phyloP scores from a whole-genome alignment of 1,139 yeast species.

The Sugiyamaella neomexicana region DNA sequence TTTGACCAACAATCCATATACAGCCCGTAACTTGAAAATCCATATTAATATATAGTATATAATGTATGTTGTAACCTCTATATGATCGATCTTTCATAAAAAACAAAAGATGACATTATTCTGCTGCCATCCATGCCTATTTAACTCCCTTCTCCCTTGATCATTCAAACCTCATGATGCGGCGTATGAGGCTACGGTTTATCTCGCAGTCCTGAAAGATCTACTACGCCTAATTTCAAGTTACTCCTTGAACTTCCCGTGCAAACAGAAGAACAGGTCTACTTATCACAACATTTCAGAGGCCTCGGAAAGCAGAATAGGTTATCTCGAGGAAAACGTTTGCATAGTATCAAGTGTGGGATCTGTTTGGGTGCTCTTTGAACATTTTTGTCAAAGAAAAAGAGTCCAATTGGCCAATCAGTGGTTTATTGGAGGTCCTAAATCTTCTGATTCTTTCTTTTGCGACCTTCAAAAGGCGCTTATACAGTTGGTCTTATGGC shows the following conservation, averaged over 20 bases:
- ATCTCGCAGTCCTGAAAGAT: background rate
- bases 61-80: too few relatives aligned
- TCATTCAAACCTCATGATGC: background rate
- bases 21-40: too few relatives aligned
- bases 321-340: background rate
- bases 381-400: too few relatives aligned
- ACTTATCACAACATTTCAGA: background rate
- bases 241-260: background rate
- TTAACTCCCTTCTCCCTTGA: background rate
- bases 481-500: background rate
- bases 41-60: too few relatives aligned
- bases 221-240: background rate
- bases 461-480: background rate
- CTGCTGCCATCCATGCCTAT: too few relatives aligned
- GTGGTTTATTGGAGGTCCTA: background rate
- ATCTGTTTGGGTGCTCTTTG: too few relatives aligned
- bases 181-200: conserved; percentile 7
- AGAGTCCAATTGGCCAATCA: too few relatives aligned
- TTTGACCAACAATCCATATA: too few relatives aligned
- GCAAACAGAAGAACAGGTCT: background rate
- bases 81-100: too few relatives aligned
- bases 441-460: background rate
- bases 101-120: too few relatives aligned
- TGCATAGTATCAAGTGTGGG: background rate
- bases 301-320: background rate